Evolutionary conservation across 139 green algal genomes (phyloP).

Genomic region (Spirogloea muscicola): DNA sequence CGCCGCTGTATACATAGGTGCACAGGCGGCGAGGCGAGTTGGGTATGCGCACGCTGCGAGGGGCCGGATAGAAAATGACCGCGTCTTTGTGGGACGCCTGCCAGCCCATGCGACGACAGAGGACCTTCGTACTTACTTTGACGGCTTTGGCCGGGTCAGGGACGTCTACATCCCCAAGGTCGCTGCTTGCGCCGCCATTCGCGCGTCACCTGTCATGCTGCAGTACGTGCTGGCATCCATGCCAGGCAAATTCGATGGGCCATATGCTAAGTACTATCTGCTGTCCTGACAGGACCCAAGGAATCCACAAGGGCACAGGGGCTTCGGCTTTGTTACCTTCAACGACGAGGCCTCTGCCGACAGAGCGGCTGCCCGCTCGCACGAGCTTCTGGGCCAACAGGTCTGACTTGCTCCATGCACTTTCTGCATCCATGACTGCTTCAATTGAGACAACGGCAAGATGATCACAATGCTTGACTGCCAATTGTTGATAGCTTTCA

Average conservation of each 20-base stretch:
- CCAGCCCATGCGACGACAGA: slow-evolving; percentile 10
- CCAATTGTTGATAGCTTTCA: no score
- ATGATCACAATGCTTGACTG: no score
- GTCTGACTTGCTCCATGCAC: no score
- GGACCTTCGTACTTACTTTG: slow-evolving; percentile 25
- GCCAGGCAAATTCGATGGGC: not conserved
- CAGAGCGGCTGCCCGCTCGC: slow-evolving; percentile 13
- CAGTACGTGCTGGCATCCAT: not conserved
- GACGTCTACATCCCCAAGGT: slow-evolving; percentile 43
- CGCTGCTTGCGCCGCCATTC: not conserved
- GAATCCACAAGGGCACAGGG: slow-evolving; percentile 20
- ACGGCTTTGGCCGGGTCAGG: slow-evolving; percentile 12
- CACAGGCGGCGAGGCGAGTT: no score
- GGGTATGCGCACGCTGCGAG: no score
- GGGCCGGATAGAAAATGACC: no score
- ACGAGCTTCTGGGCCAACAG: slow-evolving; percentile 8
- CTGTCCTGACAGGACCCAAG: slow-evolving; percentile 30
- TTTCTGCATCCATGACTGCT: no score
- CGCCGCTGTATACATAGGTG: no score
- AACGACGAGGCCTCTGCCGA: slow-evolving; percentile 21
- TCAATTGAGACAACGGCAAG: no score
- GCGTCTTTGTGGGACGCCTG: slow-evolving; percentile 42
- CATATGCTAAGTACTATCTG: not conserved
- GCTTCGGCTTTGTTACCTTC: slow-evolving; percentile 39
- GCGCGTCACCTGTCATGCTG: not conserved